Evolutionary conservation across 208 protist species (phyloP).

Genomic region (Trypanosoma caninum): DNA sequence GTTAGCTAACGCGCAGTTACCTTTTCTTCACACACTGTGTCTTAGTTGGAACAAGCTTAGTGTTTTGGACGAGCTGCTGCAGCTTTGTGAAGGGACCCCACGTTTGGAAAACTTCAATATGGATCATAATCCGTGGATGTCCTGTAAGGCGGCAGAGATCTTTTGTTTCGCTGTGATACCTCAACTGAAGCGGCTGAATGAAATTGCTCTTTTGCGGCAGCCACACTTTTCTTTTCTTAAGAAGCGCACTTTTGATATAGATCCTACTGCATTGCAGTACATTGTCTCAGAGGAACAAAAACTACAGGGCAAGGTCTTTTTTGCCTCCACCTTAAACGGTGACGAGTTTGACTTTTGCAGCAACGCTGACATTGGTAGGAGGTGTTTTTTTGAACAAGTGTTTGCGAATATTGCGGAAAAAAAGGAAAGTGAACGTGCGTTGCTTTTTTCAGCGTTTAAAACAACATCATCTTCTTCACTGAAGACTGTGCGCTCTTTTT

Average conservation of each 20-base stretch:
- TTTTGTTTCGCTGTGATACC: conserved; percentile 24
- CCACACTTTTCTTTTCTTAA: background rate
- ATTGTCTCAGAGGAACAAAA: conserved; percentile 22
- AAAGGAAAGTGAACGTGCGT: background rate
- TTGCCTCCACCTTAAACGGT: background rate
- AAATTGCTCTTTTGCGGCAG: conserved; percentile 12
- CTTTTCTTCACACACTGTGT: conserved; percentile 32
- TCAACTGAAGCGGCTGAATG: conserved; percentile 18
- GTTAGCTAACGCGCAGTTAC: conserved; percentile 14
- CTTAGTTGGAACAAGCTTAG: conserved; percentile 52
- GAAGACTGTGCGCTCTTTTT: conserved; percentile 17
- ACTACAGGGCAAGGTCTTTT: background rate
- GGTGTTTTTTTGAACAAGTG: conserved; percentile 16
- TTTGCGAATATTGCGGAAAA: conserved; percentile 10
- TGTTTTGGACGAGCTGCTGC: conserved; percentile 34
- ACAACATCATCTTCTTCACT: background rate
- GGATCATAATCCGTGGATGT: conserved; percentile 68
- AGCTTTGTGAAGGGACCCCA: conserved; percentile 30
- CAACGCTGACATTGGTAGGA: conserved; percentile 3
- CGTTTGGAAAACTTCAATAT: conserved; percentile 43
- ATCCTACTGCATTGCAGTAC: conserved; percentile 12
- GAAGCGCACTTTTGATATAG: conserved; percentile 20
- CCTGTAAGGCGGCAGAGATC: conserved; percentile 18
- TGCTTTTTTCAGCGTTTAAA: background rate
- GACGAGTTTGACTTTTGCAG: background rate